Base-by-base conservation (phyloP, 169 alveolate species). In the Ophryocystis elektroscirrha region DNA sequence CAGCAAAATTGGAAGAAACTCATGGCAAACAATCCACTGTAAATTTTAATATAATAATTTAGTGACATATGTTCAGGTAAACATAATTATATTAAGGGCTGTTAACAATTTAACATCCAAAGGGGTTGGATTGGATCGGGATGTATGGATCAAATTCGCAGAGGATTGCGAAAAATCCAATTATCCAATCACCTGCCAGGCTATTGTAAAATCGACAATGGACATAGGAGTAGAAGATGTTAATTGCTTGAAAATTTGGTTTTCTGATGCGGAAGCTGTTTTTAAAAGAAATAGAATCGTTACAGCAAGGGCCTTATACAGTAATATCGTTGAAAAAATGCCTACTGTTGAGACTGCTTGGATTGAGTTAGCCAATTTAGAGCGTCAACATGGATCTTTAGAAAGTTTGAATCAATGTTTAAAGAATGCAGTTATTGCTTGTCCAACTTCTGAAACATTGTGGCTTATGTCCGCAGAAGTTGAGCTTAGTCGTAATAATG, bases 1-100 rank as follows among this genome's bases (percentile, higher is more conserved):
- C 97, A 4, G 93, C 97, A 32, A 85, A 87, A 55, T 71, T 93
- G 61, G 97, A 93, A 65, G 99, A 93, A 59, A 71, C 87, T 37
- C 67, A 81, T 41, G 87, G 85, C 18, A n/a, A n/a, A 32, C n/a
- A n/a, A n/a, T n/a, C n/a, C n/a, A n/a, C n/a, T n/a, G n/a, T n/a
- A n/a, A n/a, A n/a, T n/a, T n/a, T n/a, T n/a, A n/a, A 9, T 76
- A 83, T 37, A 50, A 51, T 35, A 68, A 63, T 0, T 63, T 74
- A 62, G 68, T 27, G 0, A 6, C 23, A 2, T n/a, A 5, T 2
- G n/a, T n/a, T 32, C 12, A 32, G 12, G 39, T 12, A 26, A 6
- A 61, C 48, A 71, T 69, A 51, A 67, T 86, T 28, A 72, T 88
- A 6, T 49, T 68, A 15, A 68, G 91, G 20, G 83, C 87, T 37